phyloP scores from a whole-genome alignment of 73 alveolate genomes.

The Symbiodinium pilosum region DNA sequence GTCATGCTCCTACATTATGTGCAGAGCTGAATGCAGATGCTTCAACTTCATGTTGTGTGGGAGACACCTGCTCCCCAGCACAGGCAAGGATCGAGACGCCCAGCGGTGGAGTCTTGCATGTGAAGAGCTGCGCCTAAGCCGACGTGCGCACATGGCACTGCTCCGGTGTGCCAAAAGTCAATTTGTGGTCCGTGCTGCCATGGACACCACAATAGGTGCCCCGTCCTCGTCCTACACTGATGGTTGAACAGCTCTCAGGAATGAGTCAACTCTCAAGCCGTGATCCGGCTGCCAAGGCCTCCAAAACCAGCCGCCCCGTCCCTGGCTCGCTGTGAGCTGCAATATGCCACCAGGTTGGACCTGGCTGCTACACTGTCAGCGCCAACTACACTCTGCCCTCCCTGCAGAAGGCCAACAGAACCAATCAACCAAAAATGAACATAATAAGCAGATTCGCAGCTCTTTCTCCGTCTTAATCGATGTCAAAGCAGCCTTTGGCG shows the following conservation, averaged over 20 bases:
- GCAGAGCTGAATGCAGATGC: too few species aligned
- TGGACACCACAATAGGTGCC: slow-evolving; percentile 70
- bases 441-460: too few species aligned
- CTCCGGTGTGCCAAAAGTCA: not conserved
- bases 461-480: too few species aligned
- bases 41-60: too few species aligned
- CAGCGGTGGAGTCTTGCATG: slow-evolving; percentile 82
- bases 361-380: too few species aligned
- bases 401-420: too few species aligned
- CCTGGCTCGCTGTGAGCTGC: slow-evolving; percentile 90
- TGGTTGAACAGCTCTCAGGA: too few species aligned
- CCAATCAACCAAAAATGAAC: too few species aligned
- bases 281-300: not conserved
- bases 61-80: slow-evolving; percentile 79
- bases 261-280: too few species aligned
- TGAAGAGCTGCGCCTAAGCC: not conserved
- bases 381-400: too few species aligned
- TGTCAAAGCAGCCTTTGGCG: too few species aligned
- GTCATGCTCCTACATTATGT: too few species aligned
- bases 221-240: slow-evolving; percentile 62
- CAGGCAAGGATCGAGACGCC: slow-evolving; percentile 84
- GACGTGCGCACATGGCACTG: not conserved
- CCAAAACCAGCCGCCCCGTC: slow-evolving; percentile 62
- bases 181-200: slow-evolving; percentile 11
- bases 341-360: slow-evolving; percentile 85